Conservation (phyloP, 1,139 yeast genomes). For the Debaryomyces psychrophilus region DNA sequence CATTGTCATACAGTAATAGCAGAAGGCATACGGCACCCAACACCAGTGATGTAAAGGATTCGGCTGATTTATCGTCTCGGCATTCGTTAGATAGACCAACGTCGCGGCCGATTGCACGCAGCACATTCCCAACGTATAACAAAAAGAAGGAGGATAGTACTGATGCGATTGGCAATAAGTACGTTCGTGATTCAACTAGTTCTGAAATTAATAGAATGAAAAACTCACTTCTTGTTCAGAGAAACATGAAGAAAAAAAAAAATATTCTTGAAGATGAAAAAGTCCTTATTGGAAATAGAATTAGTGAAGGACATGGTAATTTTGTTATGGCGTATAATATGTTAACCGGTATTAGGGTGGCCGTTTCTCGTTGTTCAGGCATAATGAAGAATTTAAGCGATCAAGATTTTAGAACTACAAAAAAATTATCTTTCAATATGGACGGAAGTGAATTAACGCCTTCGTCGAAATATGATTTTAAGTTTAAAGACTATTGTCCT, state of each 20-base stretch:
- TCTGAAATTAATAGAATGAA: constrained; percentile 49
- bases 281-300: constrained; percentile 77
- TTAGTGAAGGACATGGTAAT: constrained; percentile 90
- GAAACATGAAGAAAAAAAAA: constrained; percentile 43
- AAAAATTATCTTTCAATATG: constrained; percentile 83
- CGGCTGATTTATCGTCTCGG: constrained; percentile 5
- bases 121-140: constrained; percentile 24
- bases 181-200: constrained; percentile 28
- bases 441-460: constrained; percentile 92
- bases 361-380: constrained; percentile 91
- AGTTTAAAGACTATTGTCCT: constrained; percentile 95
- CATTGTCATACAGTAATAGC: not conserved
- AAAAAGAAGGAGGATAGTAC: constrained; percentile 4
- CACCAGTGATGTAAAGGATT: constrained; percentile 7
- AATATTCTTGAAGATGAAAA: constrained; percentile 60
- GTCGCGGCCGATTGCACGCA: constrained; percentile 21
- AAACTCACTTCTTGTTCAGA: constrained; percentile 42
- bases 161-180: not conserved
- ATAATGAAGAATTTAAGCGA: constrained; percentile 72
- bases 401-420: constrained; percentile 68
- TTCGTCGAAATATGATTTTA: constrained; percentile 91
- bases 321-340: constrained; percentile 94
- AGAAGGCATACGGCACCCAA: constrained; percentile 32
- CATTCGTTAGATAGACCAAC: constrained; percentile 6
- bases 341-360: constrained; percentile 95